These are phyloP conservation scores for Xylariaceae sp. DNA, from an alignment of 2,329 filamentous ascomycete genomes.

Conservation along the genomic window DNA sequence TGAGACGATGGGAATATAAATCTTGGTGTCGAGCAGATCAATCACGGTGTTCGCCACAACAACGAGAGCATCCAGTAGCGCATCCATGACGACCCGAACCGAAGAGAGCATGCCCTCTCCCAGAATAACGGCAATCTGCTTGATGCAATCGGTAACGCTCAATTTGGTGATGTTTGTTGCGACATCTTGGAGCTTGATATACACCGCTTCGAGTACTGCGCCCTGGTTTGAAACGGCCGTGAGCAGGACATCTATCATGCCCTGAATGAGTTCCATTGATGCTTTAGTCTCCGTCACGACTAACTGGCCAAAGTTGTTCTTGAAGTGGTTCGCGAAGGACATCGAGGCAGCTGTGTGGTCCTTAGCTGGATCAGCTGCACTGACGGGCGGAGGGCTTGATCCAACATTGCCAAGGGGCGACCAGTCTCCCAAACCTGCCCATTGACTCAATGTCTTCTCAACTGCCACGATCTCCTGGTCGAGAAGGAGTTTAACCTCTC, in stretches of 20 bases:
- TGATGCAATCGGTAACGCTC: conserved; percentile 2
- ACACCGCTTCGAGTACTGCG: conserved; percentile 1
- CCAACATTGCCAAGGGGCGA: neutral
- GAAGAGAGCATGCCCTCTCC: conserved; percentile 3
- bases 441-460: conserved; percentile 5
- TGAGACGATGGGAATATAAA: conserved; percentile 5
- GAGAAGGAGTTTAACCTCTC: neutral
- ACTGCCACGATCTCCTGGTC: neutral
- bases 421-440: conserved; percentile 4
- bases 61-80: conserved; percentile 1
- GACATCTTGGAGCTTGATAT: conserved; percentile 2
- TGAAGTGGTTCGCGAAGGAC: conserved; percentile 4
- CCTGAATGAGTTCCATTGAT: neutral
- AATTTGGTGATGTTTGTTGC: neutral
- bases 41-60: neutral
- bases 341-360: conserved; percentile 3
- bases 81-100: conserved; percentile 1
- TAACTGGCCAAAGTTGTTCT: conserved; percentile 1
- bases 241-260: neutral
- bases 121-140: conserved; percentile 2
- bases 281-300: neutral
- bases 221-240: conserved; percentile 1
- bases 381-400: neutral
- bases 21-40: conserved; percentile 1
- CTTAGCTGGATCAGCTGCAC: neutral